Base-by-base conservation (phyloP, 2,329 filamentous ascomycete species). In the Neonectria neomacrospora region DNA sequence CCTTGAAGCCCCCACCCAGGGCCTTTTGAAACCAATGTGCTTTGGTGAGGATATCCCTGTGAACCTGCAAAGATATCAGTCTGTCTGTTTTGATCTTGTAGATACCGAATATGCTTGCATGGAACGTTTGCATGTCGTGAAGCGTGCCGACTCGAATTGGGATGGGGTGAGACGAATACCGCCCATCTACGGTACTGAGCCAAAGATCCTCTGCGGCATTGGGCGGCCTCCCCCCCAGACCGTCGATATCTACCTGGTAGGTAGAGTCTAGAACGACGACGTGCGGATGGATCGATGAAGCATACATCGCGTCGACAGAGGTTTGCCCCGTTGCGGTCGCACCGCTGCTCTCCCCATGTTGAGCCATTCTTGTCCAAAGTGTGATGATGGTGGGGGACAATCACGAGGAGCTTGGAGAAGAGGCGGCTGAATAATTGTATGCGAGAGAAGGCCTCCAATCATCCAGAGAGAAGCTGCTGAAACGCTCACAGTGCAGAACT, bases 21-120 rank as follows among this genome's bases (percentile, higher is more conserved):
- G 83, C 83, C 64, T 78, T 83, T 54, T 77, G 77, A 68, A 86
- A 86, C 75, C 81, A 86, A 56, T 82, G 79, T 12, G 79, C 79
- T 66, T 80, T 81, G 39, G 79, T 66, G 22, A 85, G 77, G 53
- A 86, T 76, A 57, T 80, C 77, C 66, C 74, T 79, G 68, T 86
- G 83, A 12, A 86, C 81, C 76, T 82, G 75, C 5, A 39, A n/a
- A 12, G 20, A 22, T 14, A 32, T 65, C 23, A 73, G 66, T 39
- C 50, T 23, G 44, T 26, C 37, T 22, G 23, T 11, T 5, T 51
- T 23, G 30, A 5, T 11, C 30, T 16, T 37, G 23, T 6, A 23
- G 26, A n/a, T 28, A 26, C 18, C 22, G 11, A 16, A 30, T 41
- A 30, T 23, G 60, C 67, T 5, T 66, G 74, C 72, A 56, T 73